These are phyloP conservation scores for Gamsiella multidivaricata DNA, from an alignment of 192 early-diverging fungal genomes.

Conservation along the genomic window DNA sequence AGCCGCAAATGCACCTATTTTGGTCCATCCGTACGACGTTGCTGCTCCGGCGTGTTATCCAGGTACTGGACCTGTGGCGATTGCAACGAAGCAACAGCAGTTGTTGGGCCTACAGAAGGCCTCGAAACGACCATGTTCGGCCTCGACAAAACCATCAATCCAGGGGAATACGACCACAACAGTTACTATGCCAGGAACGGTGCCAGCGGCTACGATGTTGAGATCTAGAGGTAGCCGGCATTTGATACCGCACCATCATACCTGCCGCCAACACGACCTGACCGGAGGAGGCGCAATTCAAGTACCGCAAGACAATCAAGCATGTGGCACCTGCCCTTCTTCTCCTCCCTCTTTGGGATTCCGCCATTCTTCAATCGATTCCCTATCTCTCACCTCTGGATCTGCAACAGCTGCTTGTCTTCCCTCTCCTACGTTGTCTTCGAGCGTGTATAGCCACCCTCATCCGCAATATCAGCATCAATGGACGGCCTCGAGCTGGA, in stretches of 20 bases:
- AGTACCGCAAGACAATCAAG: background rate
- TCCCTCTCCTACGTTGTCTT: background rate
- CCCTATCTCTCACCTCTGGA: background rate
- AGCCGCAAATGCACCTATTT: no score
- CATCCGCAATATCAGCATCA: background rate
- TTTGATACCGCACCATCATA: constrained; percentile 38
- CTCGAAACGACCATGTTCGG: constrained; percentile 4
- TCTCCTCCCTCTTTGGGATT: background rate
- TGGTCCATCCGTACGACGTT: no score
- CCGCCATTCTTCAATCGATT: background rate
- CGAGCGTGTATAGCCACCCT: background rate
- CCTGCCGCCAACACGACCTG: background rate
- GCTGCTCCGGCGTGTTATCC: constrained; percentile 41
- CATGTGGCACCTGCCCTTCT: background rate
- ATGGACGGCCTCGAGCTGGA: background rate
- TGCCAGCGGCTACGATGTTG: background rate
- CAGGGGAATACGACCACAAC: background rate
- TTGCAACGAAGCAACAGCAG: constrained; percentile 28
- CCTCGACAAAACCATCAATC: background rate
- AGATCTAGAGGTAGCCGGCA: background rate
- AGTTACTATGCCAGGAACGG: background rate
- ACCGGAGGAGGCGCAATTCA: background rate
- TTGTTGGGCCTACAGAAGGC: constrained; percentile 26
- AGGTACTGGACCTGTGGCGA: constrained; percentile 19
- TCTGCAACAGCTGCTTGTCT: no score